Conservation (phyloP, 306 rosid genomes). For the Betula pendula region DNA sequence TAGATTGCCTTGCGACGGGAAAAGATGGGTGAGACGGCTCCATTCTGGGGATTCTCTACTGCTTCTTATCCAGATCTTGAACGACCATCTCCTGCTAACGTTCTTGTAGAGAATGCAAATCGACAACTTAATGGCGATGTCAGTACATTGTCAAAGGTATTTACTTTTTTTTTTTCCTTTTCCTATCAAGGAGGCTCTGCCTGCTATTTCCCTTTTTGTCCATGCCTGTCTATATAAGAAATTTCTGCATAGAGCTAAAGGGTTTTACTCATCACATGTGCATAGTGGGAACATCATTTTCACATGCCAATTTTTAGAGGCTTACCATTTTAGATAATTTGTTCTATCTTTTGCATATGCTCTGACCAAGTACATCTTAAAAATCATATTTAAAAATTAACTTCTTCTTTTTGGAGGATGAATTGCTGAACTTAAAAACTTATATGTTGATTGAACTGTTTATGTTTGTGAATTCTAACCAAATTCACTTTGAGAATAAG, state of each 20-base stretch:
- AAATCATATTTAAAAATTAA: not conserved
- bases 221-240: not conserved
- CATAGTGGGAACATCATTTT: not conserved
- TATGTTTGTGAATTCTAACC: not conserved
- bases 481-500: not conserved
- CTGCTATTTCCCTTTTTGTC: not conserved
- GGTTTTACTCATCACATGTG: not conserved
- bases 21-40: conserved; percentile 61
- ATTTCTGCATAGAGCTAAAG: not conserved
- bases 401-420: not conserved
- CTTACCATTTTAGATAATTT: not conserved
- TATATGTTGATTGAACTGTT: not conserved
- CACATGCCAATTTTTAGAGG: not conserved
- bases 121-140: conserved; percentile 20
- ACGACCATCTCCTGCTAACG: conserved; percentile 26
- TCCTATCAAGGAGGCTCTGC: conserved; percentile 10
- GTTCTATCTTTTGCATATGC: not conserved
- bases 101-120: conserved; percentile 24
- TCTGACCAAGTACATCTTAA: not conserved
- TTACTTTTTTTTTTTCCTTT: conserved; percentile 8
- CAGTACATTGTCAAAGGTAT: conserved; percentile 39
- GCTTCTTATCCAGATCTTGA: conserved; percentile 66
- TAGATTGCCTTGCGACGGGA: conserved; percentile 64
- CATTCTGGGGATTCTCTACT: conserved; percentile 65
- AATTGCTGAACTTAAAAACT: not conserved